These are phyloP conservation scores for Hirsutella minnesotensis DNA, from an alignment of 2,329 filamentous ascomycete species.

Conservation along the genomic window DNA sequence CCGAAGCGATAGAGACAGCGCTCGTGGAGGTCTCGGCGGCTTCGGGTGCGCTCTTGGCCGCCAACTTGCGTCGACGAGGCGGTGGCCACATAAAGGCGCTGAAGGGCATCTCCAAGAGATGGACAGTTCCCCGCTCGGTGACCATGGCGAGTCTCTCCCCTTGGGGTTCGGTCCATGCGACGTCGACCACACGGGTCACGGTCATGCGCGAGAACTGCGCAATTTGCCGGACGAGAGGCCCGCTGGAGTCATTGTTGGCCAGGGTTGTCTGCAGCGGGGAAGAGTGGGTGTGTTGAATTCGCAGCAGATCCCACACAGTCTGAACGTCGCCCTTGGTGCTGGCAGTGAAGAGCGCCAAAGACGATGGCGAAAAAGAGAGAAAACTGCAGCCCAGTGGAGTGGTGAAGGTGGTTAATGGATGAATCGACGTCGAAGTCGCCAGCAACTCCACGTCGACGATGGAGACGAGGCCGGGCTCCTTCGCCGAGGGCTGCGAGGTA, in stretches of 20 bases:
- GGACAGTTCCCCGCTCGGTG: conserved; percentile 89
- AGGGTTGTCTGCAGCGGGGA: conserved; percentile 42
- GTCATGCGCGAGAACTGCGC: conserved; percentile 87
- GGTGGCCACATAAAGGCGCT: conserved; percentile 84
- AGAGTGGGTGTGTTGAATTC: conserved; percentile 49
- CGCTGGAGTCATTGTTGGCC: conserved; percentile 30
- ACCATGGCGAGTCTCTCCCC: conserved; percentile 80
- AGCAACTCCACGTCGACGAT: conserved; percentile 59
- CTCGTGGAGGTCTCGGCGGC: conserved; percentile 36
- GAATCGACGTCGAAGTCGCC: conserved; percentile 35
- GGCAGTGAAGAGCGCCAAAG: conserved; percentile 63
- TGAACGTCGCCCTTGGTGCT: conserved; percentile 78
- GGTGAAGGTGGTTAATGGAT: conserved; percentile 60
- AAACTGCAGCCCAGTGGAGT: conserved; percentile 68
- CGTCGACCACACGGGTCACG: conserved; percentile 79
- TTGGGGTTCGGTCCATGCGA: conserved; percentile 72
- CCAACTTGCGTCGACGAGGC: conserved; percentile 39
- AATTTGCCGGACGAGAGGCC: conserved; percentile 64
- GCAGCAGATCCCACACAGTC: conserved; percentile 69
- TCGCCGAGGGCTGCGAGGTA: conserved; percentile 40
- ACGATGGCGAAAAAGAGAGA: conserved; percentile 64
- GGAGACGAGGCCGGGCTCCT: conserved; percentile 64
- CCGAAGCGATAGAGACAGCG: conserved; percentile 59
- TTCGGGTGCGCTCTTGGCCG: conserved; percentile 32
- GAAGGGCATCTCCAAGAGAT: conserved; percentile 76